phyloP scores from a whole-genome alignment of 331 rosid species.

The Saraca asoca region DNA sequence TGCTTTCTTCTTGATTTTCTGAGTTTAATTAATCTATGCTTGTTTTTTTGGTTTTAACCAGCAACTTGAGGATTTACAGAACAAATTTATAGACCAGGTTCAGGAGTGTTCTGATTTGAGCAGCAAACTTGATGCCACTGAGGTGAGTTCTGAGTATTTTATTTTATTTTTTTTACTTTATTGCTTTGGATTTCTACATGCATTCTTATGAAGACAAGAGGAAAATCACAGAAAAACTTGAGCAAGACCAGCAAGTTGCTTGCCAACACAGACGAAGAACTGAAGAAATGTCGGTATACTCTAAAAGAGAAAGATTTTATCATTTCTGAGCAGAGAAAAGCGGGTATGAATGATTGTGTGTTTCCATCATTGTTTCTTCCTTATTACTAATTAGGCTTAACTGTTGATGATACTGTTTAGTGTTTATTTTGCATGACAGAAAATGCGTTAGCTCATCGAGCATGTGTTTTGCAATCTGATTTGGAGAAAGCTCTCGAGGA shows the following conservation, averaged over 20 bases:
- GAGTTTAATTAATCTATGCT: too few species aligned
- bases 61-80: constrained; percentile 79
- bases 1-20: neutral
- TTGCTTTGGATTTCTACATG: constrained; percentile 6
- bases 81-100: constrained; percentile 61
- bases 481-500: constrained; percentile 78
- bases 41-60: constrained; percentile 37
- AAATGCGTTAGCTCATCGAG: constrained; percentile 78
- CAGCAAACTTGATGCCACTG: constrained; percentile 72
- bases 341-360: constrained; percentile 49
- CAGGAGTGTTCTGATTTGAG: constrained; percentile 67
- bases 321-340: constrained; percentile 83
- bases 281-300: constrained; percentile 65
- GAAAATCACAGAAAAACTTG: constrained; percentile 59
- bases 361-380: neutral
- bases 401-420: constrained; percentile 10
- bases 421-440: constrained; percentile 47
- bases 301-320: constrained; percentile 73
- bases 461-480: constrained; percentile 68
- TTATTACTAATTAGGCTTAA: neutral
- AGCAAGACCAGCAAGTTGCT: constrained; percentile 64
- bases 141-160: constrained; percentile 48
- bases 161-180: neutral
- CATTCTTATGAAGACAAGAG: neutral
- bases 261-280: constrained; percentile 59